Base-by-base conservation (phyloP, 2,329 filamentous ascomycete genomes). In the Lojkania enalia region DNA sequence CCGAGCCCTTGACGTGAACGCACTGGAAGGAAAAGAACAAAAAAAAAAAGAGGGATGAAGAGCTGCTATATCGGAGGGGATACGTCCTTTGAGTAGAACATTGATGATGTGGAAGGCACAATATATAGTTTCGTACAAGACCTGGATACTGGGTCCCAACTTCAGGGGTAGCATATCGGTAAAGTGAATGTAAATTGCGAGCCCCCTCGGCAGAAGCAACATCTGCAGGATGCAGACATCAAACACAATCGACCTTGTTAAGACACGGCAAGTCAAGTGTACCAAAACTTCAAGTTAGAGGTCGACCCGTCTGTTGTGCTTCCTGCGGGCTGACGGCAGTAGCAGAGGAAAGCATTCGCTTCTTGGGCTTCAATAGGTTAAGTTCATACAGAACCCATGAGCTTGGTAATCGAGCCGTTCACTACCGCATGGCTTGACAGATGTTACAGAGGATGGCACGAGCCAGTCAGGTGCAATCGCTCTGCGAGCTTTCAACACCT, bases 1-100 rank as follows among this genome's bases (percentile, higher is more conserved):
- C 63, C 51, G 64, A 64, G 64, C 64, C 33, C 46, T 42, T 57
- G 52, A 58, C 63, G 51, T 23, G 51, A 60, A 57, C 38, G 46
- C 37, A 41, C 51, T 51, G 44, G 42, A 48, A 51, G 51, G 32
- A 46, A 46, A 32, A 35, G 41, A 52, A 35, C 30, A 33, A 29
- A 39, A 46, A 43, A 44, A 31, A 38, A 15, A 30, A 46, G 20
- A n/a, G n/a, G n/a, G n/a, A 38, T 20, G 21, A 37, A 46, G 37
- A 33, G 20, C 23, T 46, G 31, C 20, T n/a, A 33, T 35, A 14
- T 39, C 49, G 45, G 42, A 30, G 32, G 38, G 29, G 29, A 20
- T 35, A n/a, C 12, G 11, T 9, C 30, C 16, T 12, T 33, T 6
- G 9, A 16, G 14, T 11, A 16, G 16, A 12, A 11, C 7, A 33